Evolutionary conservation across 1,139 yeast genomes (phyloP), one percentile per base, ranked within the genome.

Genomic region (Geotrichum histeridarum): DNA sequence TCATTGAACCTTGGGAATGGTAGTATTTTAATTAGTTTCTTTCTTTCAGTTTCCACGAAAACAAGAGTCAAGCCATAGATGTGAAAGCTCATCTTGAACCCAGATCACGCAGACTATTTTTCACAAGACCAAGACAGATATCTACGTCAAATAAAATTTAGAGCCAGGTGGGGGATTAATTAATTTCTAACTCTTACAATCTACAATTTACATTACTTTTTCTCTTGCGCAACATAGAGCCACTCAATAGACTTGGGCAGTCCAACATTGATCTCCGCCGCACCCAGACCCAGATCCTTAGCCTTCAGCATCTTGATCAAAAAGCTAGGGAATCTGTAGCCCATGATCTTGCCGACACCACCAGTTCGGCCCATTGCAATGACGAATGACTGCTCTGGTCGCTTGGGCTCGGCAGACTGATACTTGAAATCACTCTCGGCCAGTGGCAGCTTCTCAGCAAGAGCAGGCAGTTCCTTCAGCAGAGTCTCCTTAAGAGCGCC

Each of bases 401-500:
- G 11, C 22, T 14, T 18, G 12, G 36, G 50, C 35, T 27, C 18
- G 18, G 33, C 22, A 9, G 33, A 33, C 8, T 22, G 36, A 14
- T 18, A 46, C n/a, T 22, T 8, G 15, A 46, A 46, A 17, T 27
- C 22, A 14, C 15, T 17, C 9, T 44, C 48, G 15, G 36, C 9
- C 41, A 12, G 30, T n/a, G 42, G 17, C 18, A 39, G 14, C 35
- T 46, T 11, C n/a, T 12, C 15, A 14, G 42, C 27, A 18, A 30
- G 42, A 32, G 35, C 32, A 14, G 42, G 33, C 5, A 51, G 47
- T n/a, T 51, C 54, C 8, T 30, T 30, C 4, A 27, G 4, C 8
- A 51, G 50, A 3, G 54, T 45, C 48, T 51, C 54, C 32, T 41
- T 32, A 7, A 51, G 46, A 4, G 54, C 54, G 39, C 54, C 54